phyloP scores from a whole-genome alignment of 176 grass and related monocot genomes.

The maize (Zea mays) region DNA sequence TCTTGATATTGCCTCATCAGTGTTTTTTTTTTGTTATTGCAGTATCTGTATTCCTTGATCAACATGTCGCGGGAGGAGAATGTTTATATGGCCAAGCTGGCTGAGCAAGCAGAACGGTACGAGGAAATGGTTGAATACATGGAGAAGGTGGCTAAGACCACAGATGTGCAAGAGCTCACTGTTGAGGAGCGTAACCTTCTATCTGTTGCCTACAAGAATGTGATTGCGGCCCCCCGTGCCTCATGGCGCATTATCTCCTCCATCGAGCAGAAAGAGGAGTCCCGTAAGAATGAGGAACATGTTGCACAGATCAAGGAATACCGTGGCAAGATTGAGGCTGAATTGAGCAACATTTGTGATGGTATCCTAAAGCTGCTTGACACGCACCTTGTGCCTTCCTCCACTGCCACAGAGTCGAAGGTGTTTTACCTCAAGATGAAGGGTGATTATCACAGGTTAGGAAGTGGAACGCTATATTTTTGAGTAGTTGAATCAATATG shows the following conservation, averaged over 20 bases:
- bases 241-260: slow-evolving; percentile 92
- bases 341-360: slow-evolving; percentile 77
- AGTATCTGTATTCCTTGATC: slow-evolving; percentile 16
- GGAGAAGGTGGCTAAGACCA: slow-evolving; percentile 85
- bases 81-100: slow-evolving; percentile 92
- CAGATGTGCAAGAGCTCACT: slow-evolving; percentile 75
- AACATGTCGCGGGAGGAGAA: slow-evolving; percentile 66
- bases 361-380: slow-evolving; percentile 81
- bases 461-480: neutral
- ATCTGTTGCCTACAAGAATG: slow-evolving; percentile 92
- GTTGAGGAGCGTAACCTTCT: slow-evolving; percentile 89
- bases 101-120: slow-evolving; percentile 74
- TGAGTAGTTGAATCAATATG: neutral
- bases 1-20: neutral
- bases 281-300: slow-evolving; percentile 71
- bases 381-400: slow-evolving; percentile 74
- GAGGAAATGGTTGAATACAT: slow-evolving; percentile 95
- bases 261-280: slow-evolving; percentile 90
- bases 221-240: slow-evolving; percentile 81
- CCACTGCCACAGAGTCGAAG: slow-evolving; percentile 67
- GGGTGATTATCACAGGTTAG: slow-evolving; percentile 93
- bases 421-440: slow-evolving; percentile 99
- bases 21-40: neutral
- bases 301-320: slow-evolving; percentile 77
- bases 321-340: slow-evolving; percentile 74